A percentile compares a stretch with the other conserved stretches of the same genome.
Evolutionary conservation across 1,284 basidiomycete species (phyloP).

Genomic region (Sporisorium sorghi): DNA sequence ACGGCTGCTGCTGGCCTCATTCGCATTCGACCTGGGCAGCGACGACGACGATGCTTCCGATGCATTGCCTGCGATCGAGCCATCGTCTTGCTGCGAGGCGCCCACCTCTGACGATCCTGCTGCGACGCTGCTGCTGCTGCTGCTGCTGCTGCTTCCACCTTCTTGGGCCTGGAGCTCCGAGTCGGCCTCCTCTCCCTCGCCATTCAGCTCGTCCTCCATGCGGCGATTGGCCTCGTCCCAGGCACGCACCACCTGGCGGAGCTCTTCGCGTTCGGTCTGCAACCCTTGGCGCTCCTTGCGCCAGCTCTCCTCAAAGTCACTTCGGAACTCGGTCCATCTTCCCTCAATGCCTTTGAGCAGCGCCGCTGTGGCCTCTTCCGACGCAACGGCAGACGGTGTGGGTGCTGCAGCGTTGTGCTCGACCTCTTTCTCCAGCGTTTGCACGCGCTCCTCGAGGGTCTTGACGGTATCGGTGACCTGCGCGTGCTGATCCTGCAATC

Average conservation of each 20-base stretch:
- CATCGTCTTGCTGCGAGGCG: constrained; percentile 10
- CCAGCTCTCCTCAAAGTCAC: constrained; percentile 68
- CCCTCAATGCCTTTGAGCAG: constrained; percentile 75
- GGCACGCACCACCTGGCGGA: constrained; percentile 80
- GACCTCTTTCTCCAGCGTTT: constrained; percentile 70
- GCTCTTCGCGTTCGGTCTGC: constrained; percentile 81
- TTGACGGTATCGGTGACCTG: constrained; percentile 83
- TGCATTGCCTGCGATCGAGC: constrained; percentile 1
- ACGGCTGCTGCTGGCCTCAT: constrained; percentile 16
- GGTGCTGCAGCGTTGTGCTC: constrained; percentile 37
- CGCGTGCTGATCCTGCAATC: constrained; percentile 81
- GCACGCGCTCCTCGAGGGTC: constrained; percentile 76
- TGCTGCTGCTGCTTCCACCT: no score
- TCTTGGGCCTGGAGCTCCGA: constrained; percentile 3
- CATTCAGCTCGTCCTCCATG: constrained; percentile 69
- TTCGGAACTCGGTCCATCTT: constrained; percentile 76
- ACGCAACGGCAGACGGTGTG: constrained; percentile 3
- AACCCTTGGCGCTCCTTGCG: constrained; percentile 80
- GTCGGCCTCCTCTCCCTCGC: constrained; percentile 12
- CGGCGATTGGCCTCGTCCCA: constrained; percentile 77
- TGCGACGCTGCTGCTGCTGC: constrained; percentile 2
- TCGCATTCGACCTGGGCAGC: constrained; percentile 1
- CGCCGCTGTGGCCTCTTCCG: constrained; percentile 34
- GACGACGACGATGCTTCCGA: constrained; percentile 10
- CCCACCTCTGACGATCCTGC: constrained; percentile 7